Evolutionary conservation across 164 flowering plant species (phyloP).

Genomic region (Piper betle): DNA sequence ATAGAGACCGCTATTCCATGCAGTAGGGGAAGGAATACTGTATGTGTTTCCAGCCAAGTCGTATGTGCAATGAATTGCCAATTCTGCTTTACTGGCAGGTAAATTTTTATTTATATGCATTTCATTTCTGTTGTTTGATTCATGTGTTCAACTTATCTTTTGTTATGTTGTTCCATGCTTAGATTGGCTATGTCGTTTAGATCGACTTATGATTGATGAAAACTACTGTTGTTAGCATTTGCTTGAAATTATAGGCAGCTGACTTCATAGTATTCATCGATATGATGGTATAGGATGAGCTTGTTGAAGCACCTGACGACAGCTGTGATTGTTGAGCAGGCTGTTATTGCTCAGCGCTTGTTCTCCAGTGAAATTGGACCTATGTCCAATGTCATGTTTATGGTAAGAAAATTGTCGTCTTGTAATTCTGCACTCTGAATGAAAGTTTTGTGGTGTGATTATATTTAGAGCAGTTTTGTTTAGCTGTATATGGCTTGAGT

Average conservation of each 20-base stretch:
- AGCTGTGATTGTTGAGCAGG: conserved; percentile 94
- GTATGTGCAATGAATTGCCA: conserved; percentile 99
- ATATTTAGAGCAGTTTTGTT: background rate
- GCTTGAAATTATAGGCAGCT: background rate
- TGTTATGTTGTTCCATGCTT: background rate
- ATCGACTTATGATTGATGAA: background rate
- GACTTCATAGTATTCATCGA: background rate
- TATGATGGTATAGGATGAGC: conserved; percentile 57
- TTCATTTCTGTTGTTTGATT: background rate
- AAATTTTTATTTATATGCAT: conserved; percentile 3
- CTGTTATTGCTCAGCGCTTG: conserved; percentile 73
- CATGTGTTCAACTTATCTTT: background rate
- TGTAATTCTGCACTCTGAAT: background rate
- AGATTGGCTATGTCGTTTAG: background rate
- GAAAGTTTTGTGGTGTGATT: background rate
- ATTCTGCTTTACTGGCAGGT: conserved; percentile 96
- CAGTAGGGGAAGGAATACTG: conserved; percentile 67
- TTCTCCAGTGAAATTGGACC: conserved; percentile 62
- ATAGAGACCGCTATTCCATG: conserved; percentile 91
- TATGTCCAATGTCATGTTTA: conserved; percentile 82
- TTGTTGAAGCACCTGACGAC: conserved; percentile 67
- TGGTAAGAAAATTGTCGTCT: conserved; percentile 41
- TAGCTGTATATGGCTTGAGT: no score
- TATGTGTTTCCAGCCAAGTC: conserved; percentile 96
- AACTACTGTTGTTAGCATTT: background rate